Conservation (phyloP, 805 yeast species). For the Debaryomyces prosopidis region DNA sequence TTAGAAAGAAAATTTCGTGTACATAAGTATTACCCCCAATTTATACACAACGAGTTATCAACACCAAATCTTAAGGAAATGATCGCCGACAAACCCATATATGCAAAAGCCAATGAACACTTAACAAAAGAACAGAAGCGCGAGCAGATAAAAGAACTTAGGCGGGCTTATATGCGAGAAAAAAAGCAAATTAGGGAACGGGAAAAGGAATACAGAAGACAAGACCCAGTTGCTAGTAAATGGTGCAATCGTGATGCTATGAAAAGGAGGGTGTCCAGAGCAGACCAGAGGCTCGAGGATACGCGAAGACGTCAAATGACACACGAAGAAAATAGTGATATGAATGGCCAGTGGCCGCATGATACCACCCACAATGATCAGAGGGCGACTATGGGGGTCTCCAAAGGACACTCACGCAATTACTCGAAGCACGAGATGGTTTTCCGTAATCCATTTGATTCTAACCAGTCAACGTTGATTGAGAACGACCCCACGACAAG, state of each 20-base stretch:
- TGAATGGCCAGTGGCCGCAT: no score
- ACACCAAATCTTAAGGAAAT: slow-evolving; percentile 38
- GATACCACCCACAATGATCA: no score
- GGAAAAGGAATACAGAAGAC: no score
- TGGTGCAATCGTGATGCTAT: not conserved
- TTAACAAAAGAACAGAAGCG: slow-evolving; percentile 11
- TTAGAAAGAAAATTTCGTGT: slow-evolving; percentile 34
- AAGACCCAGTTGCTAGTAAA: no score
- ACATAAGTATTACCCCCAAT: slow-evolving; percentile 39
- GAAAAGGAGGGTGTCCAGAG: slow-evolving; percentile 4
- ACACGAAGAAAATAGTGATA: no score
- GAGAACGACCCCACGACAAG: not conserved
- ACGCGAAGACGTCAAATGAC: no score
- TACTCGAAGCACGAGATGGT: no score
- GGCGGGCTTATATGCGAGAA: not conserved
- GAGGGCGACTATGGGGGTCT: no score
- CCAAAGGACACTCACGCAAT: no score
- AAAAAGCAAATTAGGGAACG: no score
- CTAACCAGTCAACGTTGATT: slow-evolving; percentile 9
- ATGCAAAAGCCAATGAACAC: slow-evolving; percentile 37
- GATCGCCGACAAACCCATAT: slow-evolving; percentile 40
- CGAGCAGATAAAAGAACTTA: not conserved
- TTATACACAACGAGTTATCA: slow-evolving; percentile 34
- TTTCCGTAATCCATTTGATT: slow-evolving; percentile 17
- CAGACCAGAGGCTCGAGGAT: not conserved